Percentiles rank a stretch among this genome's conserved stretches.
These are phyloP conservation scores for Monosporascus sp. DNA, from an alignment of 2,329 filamentous ascomycete genomes.

Conservation along the genomic window DNA sequence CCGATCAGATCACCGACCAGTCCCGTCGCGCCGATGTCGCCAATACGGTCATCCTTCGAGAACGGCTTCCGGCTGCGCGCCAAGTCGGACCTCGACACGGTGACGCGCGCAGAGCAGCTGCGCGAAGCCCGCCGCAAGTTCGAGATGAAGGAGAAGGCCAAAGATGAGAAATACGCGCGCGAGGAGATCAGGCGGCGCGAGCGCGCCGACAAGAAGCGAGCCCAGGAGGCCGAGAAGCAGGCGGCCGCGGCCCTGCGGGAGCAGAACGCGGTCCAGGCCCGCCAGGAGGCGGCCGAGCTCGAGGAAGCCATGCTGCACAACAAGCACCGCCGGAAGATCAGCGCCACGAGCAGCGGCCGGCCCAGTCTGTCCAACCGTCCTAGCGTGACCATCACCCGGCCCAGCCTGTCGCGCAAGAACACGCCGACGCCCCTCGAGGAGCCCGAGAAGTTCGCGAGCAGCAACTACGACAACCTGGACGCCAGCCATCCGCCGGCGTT, in stretches of 20 bases:
- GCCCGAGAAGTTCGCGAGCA: conserved; percentile 42
- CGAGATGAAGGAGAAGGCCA: conserved; percentile 54
- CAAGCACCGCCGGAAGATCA: conserved; percentile 26
- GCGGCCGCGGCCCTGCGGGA: conserved; percentile 41
- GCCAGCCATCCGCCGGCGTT: conserved; percentile 21
- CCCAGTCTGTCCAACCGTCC: conserved; percentile 20
- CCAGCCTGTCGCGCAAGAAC: conserved; percentile 22
- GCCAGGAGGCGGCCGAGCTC: conserved; percentile 31
- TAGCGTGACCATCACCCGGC: conserved; percentile 20
- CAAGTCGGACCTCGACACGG: conserved; percentile 54
- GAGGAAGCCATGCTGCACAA: conserved; percentile 24
- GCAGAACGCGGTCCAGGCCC: conserved; percentile 34
- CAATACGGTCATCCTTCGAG: conserved; percentile 55
- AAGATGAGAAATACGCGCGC: conserved; percentile 58
- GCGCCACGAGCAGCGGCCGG: conserved; percentile 23
- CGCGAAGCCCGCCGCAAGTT: conserved; percentile 58
- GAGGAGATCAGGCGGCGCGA: conserved; percentile 55
- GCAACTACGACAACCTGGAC: conserved; percentile 40
- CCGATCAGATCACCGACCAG: conserved; percentile 28
- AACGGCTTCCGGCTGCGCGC: conserved; percentile 51
- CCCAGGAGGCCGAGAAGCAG: conserved; percentile 44
- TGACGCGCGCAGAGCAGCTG: conserved; percentile 50
- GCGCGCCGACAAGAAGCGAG: conserved; percentile 53
- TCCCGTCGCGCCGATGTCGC: conserved; percentile 39
- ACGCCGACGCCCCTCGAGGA: conserved; percentile 14